Evolutionary conservation across 2,329 filamentous ascomycete genomes (phyloP).

Genomic region (Celoporthe dispersa): DNA sequence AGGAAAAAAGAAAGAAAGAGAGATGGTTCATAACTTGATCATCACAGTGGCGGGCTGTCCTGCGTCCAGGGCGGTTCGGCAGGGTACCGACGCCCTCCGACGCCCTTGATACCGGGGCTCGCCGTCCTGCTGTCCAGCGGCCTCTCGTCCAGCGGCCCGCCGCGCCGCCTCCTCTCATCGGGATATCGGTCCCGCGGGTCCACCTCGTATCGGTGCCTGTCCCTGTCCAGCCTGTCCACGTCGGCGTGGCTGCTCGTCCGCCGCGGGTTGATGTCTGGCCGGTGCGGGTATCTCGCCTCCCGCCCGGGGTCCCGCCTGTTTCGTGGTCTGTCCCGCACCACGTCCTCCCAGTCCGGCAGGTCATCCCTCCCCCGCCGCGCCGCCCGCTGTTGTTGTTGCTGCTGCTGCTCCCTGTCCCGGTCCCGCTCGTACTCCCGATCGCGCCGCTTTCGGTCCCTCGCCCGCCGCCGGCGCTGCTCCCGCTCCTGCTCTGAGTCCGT

Average conservation of each 20-base stretch:
- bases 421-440: slow-evolving; percentile 33
- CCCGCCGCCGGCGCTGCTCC: slow-evolving; percentile 33
- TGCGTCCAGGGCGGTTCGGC: slow-evolving; percentile 35
- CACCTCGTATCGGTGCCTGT: slow-evolving; percentile 37
- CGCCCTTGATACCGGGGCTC: slow-evolving; percentile 42
- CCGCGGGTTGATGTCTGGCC: slow-evolving; percentile 45
- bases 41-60: slow-evolving; percentile 20
- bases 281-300: slow-evolving; percentile 39
- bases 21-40: neutral
- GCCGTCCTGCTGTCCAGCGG: slow-evolving; percentile 34
- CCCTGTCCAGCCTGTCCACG: slow-evolving; percentile 48
- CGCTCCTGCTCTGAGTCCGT: slow-evolving; percentile 32
- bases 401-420: slow-evolving; percentile 33
- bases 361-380: slow-evolving; percentile 33
- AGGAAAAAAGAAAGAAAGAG: too few species aligned
- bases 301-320: slow-evolving; percentile 41
- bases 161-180: slow-evolving; percentile 34
- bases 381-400: slow-evolving; percentile 32
- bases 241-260: slow-evolving; percentile 57
- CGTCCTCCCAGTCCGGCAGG: slow-evolving; percentile 39
- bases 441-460: slow-evolving; percentile 42
- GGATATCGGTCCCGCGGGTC: slow-evolving; percentile 40
- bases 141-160: slow-evolving; percentile 38
- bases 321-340: slow-evolving; percentile 39
- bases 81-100: slow-evolving; percentile 45